Evolutionary conservation across 345 rosid species (phyloP).

Genomic region (Aethionema arabicum): DNA sequence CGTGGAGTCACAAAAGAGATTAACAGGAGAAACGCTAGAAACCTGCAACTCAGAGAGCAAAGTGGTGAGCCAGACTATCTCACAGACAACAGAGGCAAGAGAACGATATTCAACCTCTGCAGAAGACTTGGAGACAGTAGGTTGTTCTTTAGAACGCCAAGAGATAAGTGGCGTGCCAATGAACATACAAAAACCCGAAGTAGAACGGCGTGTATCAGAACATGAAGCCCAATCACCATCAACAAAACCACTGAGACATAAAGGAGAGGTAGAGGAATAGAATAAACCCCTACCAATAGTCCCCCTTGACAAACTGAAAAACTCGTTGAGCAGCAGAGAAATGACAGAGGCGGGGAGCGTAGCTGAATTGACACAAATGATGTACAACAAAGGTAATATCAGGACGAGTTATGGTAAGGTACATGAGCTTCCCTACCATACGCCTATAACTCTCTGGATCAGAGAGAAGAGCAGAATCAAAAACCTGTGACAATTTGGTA

Average conservation of each 20-base stretch:
- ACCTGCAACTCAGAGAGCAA: not conserved
- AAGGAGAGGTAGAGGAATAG: not conserved
- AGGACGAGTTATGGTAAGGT: not conserved
- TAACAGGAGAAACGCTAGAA: not conserved
- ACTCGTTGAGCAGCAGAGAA: not conserved
- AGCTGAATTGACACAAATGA: not conserved
- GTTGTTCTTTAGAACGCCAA: not conserved
- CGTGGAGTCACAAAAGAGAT: not conserved
- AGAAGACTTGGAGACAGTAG: not conserved
- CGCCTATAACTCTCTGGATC: not conserved
- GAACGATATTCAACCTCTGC: not conserved
- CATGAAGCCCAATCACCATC: not conserved
- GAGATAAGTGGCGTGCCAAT: not conserved
- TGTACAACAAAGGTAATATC: not conserved
- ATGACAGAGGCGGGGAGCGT: not conserved
- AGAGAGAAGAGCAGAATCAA: not conserved
- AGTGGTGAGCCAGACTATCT: not conserved
- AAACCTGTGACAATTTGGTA: not conserved
- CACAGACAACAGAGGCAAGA: not conserved
- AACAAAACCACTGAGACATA: not conserved
- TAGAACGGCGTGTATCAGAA: not conserved
- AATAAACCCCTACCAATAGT: not conserved
- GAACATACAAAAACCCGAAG: not conserved
- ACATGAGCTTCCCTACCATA: slow-evolving; percentile 4
- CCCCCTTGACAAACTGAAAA: not conserved